Evolutionary conservation across 495 filamentous ascomycete genomes (phyloP), one percentile per base, ranked within the genome.

Genomic region (Podospora fimiseda): DNA sequence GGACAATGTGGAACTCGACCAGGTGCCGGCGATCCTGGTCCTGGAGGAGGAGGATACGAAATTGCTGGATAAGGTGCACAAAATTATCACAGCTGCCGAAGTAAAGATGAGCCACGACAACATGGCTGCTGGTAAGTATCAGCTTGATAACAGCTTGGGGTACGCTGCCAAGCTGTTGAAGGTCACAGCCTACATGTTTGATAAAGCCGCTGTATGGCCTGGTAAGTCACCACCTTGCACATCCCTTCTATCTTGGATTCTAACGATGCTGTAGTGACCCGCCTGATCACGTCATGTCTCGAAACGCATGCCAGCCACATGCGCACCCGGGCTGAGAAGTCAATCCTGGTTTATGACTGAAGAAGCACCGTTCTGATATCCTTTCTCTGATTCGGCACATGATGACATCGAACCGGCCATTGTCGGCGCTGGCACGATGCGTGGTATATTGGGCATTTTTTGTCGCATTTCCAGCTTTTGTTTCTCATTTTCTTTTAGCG

Each of bases 31-130:
- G 7, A 84, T 94, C 51, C 86, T 96, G 84, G 80, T 96, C 23
- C 79, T 98, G 13, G 90, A 95, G 63, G 88, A 91, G 9, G 93
- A 96, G 58, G 93, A 98, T 58, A 79, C 85, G 65, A 93, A 93
- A 67, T 76, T 98, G 9, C 71, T 98, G 9, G 72, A 80, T 18
- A 96, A 95, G 69, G 87, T 96, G 49, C 80, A 87, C 53, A 84
- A 90, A 51, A 86, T 96, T 14, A 73, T 96, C 7, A 70, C 76
- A 11, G 89, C 80, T 56, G 85, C 89, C 8, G 88, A 96, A 59
- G 71, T 80, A 51, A 96, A 96, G 69, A 82, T 96, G 76, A 78
- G 78, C 43, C 73, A 73, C 51, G 79, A 84, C 24, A 57, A 73
- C 22, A 65, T 78, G 3, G 73, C 82, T 43, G 73, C 76, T 51